Evolutionary conservation across 164 flowering plant species (phyloP), one percentile per base, ranked within the genome.

Genomic region (Stephania yunnanensis): DNA sequence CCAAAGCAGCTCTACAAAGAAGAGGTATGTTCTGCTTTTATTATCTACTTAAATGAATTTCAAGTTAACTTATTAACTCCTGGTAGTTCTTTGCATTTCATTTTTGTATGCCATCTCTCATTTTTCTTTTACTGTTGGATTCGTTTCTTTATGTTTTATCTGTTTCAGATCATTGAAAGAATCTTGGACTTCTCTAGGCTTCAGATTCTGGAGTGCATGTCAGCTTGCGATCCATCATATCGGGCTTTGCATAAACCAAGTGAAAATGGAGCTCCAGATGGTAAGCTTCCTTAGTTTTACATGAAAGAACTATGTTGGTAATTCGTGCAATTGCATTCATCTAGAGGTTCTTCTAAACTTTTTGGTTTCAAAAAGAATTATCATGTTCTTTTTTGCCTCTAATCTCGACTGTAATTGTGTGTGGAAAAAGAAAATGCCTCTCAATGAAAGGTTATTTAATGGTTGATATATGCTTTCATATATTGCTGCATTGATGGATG

Each of bases 1-100:
- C 97, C 98, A 75, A 94, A 96, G 82, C 94, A 90, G 81, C 84
- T 96, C 2, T 94, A 96, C 72, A 91, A 91, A 53, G 99, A 96
- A 86, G 99, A 96, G 91, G 99, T 96, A 81, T 52, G 67, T 64
- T 36, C 30, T 78, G 64, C 48, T 13, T 13, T 45, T 6, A 42
- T 46, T 36, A 36, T 53, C 46, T 73, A 36, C 46, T 67, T 10
- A 12, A 11, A 22, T 13, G 17, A 44, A 17, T 17, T 17, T 1
- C n/a, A 17, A 15, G 65, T 58, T 17, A 19, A 15, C 22, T 15
- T 58, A 15, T 58, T 58, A 58, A 58, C n/a, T 17, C n/a, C 6
- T 19, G 15, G 22, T 58, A 58, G 30, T 17, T 68, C 25, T 55
- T 71, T 53, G 65, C 22, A 71, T 64, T 15, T 53, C 61, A 25